phyloP scores from a whole-genome alignment of 306 rosid species.

The Heteromeles arbutifolia region DNA sequence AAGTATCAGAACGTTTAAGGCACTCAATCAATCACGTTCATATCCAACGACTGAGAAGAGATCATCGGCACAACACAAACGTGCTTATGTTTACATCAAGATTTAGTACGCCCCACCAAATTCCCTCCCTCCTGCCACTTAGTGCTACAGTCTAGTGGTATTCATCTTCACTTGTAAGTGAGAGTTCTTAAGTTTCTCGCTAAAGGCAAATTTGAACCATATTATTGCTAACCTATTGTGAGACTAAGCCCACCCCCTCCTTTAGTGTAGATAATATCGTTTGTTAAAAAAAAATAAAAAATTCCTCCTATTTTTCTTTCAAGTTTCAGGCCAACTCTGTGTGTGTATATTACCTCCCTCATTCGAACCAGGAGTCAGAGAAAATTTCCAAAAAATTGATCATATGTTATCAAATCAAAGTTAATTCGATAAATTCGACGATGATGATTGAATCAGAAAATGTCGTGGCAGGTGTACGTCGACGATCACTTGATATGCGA shows the following conservation, averaged over 20 bases:
- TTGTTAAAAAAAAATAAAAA: too few relatives aligned
- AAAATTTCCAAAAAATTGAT: background rate
- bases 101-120: background rate
- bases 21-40: background rate
- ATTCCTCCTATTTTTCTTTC: background rate
- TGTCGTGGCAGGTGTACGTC: slow-evolving; percentile 65
- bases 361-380: background rate
- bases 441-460: slow-evolving; percentile 15
- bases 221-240: too few relatives aligned
- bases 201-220: too few relatives aligned
- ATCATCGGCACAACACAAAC: background rate
- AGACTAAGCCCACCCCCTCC: too few relatives aligned
- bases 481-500: slow-evolving; percentile 69
- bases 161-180: too few relatives aligned
- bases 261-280: too few relatives aligned
- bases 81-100: background rate
- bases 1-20: background rate
- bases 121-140: background rate
- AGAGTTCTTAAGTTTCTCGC: too few relatives aligned
- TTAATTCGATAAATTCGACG: background rate
- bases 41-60: background rate
- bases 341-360: background rate
- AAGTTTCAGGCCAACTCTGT: background rate
- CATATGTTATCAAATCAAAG: background rate
- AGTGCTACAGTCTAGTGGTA: too few relatives aligned